phyloP scores from a whole-genome alignment of 768 basidiomycete genomes.

The Tulasnella sp. region DNA sequence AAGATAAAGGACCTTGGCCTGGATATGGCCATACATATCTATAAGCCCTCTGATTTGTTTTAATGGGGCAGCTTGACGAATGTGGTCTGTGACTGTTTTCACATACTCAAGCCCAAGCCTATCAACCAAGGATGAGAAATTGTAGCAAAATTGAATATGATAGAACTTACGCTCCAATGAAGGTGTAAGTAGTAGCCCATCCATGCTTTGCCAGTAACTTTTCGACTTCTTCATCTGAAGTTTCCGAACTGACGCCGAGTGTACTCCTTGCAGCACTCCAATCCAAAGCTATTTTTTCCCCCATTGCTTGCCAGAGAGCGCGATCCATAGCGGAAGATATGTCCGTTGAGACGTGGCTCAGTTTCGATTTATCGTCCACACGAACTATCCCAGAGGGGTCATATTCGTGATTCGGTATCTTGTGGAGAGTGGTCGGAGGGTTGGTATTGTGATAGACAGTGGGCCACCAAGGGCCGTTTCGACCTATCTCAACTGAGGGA shows the following conservation, averaged over 20 bases:
- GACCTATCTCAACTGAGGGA: conserved; percentile 7
- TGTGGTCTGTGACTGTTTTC: conserved; percentile 31
- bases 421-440: too few relatives aligned
- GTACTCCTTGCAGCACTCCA: too few relatives aligned
- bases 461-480: too few relatives aligned
- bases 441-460: too few relatives aligned
- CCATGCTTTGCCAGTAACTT: conserved; percentile 29
- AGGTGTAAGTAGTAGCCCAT: conserved; percentile 32
- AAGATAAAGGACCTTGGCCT: conserved; percentile 31
- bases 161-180: conserved; percentile 31
- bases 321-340: neutral
- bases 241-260: too few relatives aligned
- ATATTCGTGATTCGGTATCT: too few relatives aligned
- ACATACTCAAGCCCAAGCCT: conserved; percentile 35
- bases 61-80: conserved; percentile 28
- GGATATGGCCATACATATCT: conserved; percentile 29
- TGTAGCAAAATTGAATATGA: neutral
- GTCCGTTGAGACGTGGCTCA: too few relatives aligned
- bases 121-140: neutral
- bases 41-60: conserved; percentile 29
- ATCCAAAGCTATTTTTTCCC: too few relatives aligned
- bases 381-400: too few relatives aligned
- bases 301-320: conserved; percentile 14
- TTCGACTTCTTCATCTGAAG: conserved; percentile 26
- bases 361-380: too few relatives aligned